Conservation (phyloP, 768 basidiomycete species). For the Royoungia palumana region DNA sequence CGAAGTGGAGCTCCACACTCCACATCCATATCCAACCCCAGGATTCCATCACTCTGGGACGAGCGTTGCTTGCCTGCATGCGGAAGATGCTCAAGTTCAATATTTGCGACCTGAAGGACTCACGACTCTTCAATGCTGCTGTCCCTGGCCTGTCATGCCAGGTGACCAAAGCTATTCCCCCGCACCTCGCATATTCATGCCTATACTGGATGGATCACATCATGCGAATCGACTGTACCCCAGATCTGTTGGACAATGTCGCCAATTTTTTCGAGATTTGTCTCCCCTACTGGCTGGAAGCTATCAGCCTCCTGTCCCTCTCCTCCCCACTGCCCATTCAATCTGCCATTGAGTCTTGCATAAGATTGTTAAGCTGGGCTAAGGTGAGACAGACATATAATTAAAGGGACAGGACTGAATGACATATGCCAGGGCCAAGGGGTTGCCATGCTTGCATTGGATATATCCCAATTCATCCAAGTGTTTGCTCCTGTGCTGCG, state of each 20-base stretch:
- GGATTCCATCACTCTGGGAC: background rate
- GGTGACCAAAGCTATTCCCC: background rate
- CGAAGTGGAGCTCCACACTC: background rate
- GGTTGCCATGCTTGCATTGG: background rate
- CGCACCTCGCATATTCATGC: background rate
- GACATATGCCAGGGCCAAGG: background rate
- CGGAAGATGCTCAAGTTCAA: too few species aligned
- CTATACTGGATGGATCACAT: too few species aligned
- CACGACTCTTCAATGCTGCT: background rate
- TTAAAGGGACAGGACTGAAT: background rate
- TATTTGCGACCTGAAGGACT: too few species aligned
- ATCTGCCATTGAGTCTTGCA: background rate
- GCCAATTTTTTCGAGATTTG: slow-evolving; percentile 6
- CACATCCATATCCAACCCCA: background rate
- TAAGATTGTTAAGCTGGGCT: background rate
- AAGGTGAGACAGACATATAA: background rate
- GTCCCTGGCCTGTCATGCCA: background rate
- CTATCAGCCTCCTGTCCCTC: background rate
- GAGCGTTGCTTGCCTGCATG: slow-evolving; percentile 5
- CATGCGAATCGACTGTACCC: background rate
- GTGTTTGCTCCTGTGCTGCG: too few species aligned
- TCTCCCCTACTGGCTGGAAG: too few species aligned
- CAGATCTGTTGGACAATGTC: background rate
- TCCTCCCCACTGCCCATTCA: background rate
- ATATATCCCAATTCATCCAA: slow-evolving; percentile 3